Evolutionary conservation across 495 filamentous ascomycete genomes (phyloP), one percentile per base, ranked within the genome.

Genomic region (Jackrogersella multiformis): DNA sequence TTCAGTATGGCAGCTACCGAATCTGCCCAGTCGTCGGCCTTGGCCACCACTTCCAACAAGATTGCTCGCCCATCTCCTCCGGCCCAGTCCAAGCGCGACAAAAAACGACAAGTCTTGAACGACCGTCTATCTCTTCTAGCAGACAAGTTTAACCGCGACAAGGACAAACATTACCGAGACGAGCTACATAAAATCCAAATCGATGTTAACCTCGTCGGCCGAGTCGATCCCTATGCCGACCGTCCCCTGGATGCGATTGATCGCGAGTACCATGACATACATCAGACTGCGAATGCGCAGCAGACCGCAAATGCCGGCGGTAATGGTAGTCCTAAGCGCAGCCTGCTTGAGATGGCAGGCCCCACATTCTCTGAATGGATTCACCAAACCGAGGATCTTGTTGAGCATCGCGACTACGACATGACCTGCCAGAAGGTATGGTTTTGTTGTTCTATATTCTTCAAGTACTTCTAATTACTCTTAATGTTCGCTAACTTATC

Each of bases 171-270:
- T 68, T 99, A 96, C 78, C 90, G 93, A 53, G 90, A 94, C 69
- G 92, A 97, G 75, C 84, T 98, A 4, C 88, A 93, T 61, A 89
- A 90, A 46, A 84, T 97, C 2, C 94, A 97, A 75, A 88, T 90
- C 58, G 96, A 98, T 73, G 93, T 96, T 74, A 90, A 86, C 52
- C 85, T 97, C 7, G 91, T 98, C 71, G 87, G 90, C 69, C 87
- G 88, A 67, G 90, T 94, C 41, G 88, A 96, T 68, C 90, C 90
- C 0, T 96, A 95, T 66, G 79, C 83, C 12, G 84, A 90, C 48
- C 84, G 85, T 18, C 87, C 91, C 21, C 81, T 97, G 5, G 87
- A 92, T 18, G 89, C 91, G 66, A 84, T 86, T 21, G 85, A 87
- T 5, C 74, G 65, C 24, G 89, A 90, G 20, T 86, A 92, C 61